A percentile compares a stretch with the other conserved stretches of the same genome.
These are phyloP conservation scores for Mycogone perniciosa DNA, from an alignment of 2,329 filamentous ascomycete genomes.

Conservation along the genomic window DNA sequence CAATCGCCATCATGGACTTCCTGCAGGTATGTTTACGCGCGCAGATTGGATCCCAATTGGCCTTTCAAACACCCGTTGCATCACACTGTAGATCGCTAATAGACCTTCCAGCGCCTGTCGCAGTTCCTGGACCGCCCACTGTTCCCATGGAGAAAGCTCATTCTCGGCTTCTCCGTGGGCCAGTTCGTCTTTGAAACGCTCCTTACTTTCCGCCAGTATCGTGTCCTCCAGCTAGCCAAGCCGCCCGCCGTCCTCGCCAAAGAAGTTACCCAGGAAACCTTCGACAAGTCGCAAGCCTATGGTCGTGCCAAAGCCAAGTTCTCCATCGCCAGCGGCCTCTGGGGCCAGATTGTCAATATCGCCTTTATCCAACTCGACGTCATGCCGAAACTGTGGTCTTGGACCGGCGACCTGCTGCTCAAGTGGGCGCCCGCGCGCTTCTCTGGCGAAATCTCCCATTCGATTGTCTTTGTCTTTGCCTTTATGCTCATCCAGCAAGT, in stretches of 20 bases:
- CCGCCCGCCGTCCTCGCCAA: slow-evolving; percentile 81
- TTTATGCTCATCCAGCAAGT: slow-evolving; percentile 79
- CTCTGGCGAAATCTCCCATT: slow-evolving; percentile 88
- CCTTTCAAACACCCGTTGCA: neutral
- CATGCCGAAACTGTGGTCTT: slow-evolving; percentile 82
- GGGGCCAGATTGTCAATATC: slow-evolving; percentile 80
- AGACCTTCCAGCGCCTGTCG: slow-evolving; percentile 57
- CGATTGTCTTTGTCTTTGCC: slow-evolving; percentile 82
- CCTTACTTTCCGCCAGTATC: slow-evolving; percentile 84
- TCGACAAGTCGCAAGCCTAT: slow-evolving; percentile 94
- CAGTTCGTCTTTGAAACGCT: slow-evolving; percentile 89
- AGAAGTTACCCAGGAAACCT: slow-evolving; percentile 84
- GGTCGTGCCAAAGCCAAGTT: slow-evolving; percentile 94
- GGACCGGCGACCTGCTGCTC: slow-evolving; percentile 69
- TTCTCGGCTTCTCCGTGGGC: slow-evolving; percentile 87
- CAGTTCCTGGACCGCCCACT: slow-evolving; percentile 81
- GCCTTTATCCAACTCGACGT: slow-evolving; percentile 86
- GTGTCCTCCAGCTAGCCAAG: slow-evolving; percentile 70
- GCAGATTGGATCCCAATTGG: neutral
- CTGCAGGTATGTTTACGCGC: slow-evolving; percentile 32
- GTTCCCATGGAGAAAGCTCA: slow-evolving; percentile 96
- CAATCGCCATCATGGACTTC: slow-evolving; percentile 37
- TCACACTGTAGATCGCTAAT: neutral
- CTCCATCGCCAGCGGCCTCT: slow-evolving; percentile 72
- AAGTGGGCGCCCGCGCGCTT: slow-evolving; percentile 71